Evolutionary conservation across 768 basidiomycete species (phyloP), one percentile per base, ranked within the genome.

Genomic region (Suillus hirtellus): DNA sequence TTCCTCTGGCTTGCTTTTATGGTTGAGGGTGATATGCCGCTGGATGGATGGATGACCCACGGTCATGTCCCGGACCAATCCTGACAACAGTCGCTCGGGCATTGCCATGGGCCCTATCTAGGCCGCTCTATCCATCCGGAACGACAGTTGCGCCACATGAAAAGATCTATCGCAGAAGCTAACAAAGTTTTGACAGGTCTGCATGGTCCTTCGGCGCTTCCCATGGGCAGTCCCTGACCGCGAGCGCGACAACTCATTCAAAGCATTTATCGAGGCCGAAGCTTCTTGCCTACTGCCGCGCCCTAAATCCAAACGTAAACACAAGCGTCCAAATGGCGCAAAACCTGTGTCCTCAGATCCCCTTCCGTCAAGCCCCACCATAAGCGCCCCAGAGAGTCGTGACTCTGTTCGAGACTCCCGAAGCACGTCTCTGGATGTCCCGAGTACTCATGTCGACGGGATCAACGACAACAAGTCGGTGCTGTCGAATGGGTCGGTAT

Each of bases 171-270:
- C 2, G 21, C 40, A 42, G 38, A 19, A 42, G 40, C 56, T 58
- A 19, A 58, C 37, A 27, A 21, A 42, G 27, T 24, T 49, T 58
- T 40, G 11, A 58, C 53, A 75, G 73, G 73, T 76, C 1, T 99
- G 97, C 81, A 99, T 99, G 97, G 82, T 97, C 67, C 85, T 99
- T 40, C 85, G 96, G 60, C 86, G 97, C 59, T 99, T 99, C 82
- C 97, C 97, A 5, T 99, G 97, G 97, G 99, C 95, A 76, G 91
- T 99, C 62, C 96, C 97, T 12, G 97, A 99, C 73, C 82, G 88
- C 70, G 96, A 96, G 84, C 87, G 88, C 19, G 97, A 99, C 74
- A 85, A 91, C 62, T 92, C 89, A 72, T 99, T 94, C 81, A 86
- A 89, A 64, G 88, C 94, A 9, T 99, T 97, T 72, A 89, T 98